These are phyloP conservation scores for Scheffersomyces stambukii DNA, from an alignment of 1,139 yeast genomes.

Conservation along the genomic window DNA sequence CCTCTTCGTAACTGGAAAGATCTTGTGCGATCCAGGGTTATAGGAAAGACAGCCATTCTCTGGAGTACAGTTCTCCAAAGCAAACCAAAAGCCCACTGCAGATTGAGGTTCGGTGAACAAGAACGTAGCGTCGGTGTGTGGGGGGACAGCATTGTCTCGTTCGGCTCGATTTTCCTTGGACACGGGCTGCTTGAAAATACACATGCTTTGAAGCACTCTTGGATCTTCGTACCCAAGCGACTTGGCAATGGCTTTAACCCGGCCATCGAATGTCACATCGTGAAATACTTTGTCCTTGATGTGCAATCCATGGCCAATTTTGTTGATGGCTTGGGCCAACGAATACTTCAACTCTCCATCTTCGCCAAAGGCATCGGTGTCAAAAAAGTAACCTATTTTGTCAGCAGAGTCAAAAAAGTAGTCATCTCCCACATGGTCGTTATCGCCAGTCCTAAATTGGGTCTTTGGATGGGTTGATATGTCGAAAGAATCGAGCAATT, in stretches of 20 bases:
- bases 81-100: constrained; percentile 82
- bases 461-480: constrained; percentile 64
- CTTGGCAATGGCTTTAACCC: constrained; percentile 49
- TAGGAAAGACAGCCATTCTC: constrained; percentile 69
- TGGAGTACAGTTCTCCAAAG: constrained; percentile 67
- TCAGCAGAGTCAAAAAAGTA: constrained; percentile 70
- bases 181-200: constrained; percentile 70
- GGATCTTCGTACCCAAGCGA: constrained; percentile 59
- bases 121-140: constrained; percentile 76
- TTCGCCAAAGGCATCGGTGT: constrained; percentile 62
- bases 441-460: constrained; percentile 62
- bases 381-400: constrained; percentile 67
- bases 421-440: constrained; percentile 67
- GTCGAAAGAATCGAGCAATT: constrained; percentile 48
- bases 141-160: constrained; percentile 67
- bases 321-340: constrained; percentile 59
- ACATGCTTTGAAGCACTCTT: constrained; percentile 72
- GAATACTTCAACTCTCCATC: constrained; percentile 49
- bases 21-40: constrained; percentile 71
- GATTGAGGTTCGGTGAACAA: constrained; percentile 67
- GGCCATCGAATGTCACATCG: constrained; percentile 46
- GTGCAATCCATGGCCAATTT: constrained; percentile 79
- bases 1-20: constrained; percentile 54
- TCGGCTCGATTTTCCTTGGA: constrained; percentile 17
- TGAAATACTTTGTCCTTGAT: constrained; percentile 45